Percentiles rank a stretch among this genome's conserved stretches.
Evolutionary conservation across 495 filamentous ascomycete genomes (phyloP).

Genomic region (Trichoderma erinaceum): DNA sequence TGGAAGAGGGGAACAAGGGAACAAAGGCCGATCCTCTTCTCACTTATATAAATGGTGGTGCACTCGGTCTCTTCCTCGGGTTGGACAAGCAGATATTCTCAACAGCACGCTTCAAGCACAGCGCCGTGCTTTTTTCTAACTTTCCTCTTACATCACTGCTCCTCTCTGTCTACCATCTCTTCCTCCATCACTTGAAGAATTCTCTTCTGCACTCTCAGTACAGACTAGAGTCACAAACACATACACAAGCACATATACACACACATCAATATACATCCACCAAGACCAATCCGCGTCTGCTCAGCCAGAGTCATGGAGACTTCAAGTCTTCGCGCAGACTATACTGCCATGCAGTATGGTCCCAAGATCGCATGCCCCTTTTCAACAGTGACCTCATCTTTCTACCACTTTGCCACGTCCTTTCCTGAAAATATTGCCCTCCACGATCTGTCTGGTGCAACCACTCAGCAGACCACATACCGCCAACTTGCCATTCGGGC

Average conservation of each 20-base stretch:
- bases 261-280: background rate
- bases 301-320: background rate
- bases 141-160: background rate
- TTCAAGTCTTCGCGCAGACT: background rate
- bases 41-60: conserved; percentile 6
- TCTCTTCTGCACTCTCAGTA: background rate
- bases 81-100: background rate
- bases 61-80: background rate
- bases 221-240: background rate
- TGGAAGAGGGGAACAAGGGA: conserved; percentile 4
- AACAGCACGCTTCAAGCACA: background rate
- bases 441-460: conserved; percentile 3
- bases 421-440: conserved; percentile 13
- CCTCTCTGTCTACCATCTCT: background rate
- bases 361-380: conserved; percentile 12
- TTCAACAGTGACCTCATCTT: conserved; percentile 15
- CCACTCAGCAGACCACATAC: conserved; percentile 27
- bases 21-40: background rate
- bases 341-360: conserved; percentile 8
- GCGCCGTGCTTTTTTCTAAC: background rate
- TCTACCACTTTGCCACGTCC: conserved; percentile 13
- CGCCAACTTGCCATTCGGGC: conserved; percentile 28
- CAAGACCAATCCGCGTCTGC: background rate
- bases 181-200: background rate
- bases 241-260: background rate